Base-by-base conservation (phyloP, 2,329 filamentous ascomycete species). In the Cytospora piceae region DNA sequence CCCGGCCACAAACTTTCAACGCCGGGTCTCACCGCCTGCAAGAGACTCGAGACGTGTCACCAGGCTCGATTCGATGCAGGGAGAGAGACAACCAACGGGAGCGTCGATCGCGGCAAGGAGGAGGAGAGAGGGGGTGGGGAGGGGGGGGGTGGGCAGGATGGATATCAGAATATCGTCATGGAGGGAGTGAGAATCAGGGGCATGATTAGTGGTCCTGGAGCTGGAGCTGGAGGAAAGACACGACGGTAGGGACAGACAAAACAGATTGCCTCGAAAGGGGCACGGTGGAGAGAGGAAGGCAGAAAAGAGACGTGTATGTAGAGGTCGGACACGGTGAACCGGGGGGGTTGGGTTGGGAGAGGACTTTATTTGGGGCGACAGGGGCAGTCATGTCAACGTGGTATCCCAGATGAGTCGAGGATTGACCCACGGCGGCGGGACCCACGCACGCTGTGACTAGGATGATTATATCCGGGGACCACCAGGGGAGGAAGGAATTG, bases 251-350 rank as follows among this genome's bases (percentile, higher is more conserved):
- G 63, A 68, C 63, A 66, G 59, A 60, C 59, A 63, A 34, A 64
- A 55, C 63, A 68, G 66, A 66, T 59, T 56, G 66, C 66, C 56
- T 61, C 66, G 63, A 68, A 68, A 68, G 66, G 66, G 66, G 66
- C 63, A 58, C 63, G 42, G 64, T 68, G 63, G 66, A 54, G 59
- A 68, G 63, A 60, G 31, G 9, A 62, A 37, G 63, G 54, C 31
- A 66, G 61, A 65, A 55, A 66, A 67, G 57, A 60, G 58, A 60
- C 63, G 27, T 66, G 55, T 68, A 56, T 66, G 55, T 68, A 56
- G 66, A 65, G 54, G 54, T 52, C 54, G 63, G 56, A 51, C 39
- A 61, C 58, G 63, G 64, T 63, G 66, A 66, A 60, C 66, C 56
- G 59, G 63, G 66, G 66, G 62, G 2, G 49, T 34, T 9, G 2